Evolutionary conservation across 1,284 basidiomycete species (phyloP), one percentile per base, ranked within the genome.

Genomic region (Ceratobasidium sp.): DNA sequence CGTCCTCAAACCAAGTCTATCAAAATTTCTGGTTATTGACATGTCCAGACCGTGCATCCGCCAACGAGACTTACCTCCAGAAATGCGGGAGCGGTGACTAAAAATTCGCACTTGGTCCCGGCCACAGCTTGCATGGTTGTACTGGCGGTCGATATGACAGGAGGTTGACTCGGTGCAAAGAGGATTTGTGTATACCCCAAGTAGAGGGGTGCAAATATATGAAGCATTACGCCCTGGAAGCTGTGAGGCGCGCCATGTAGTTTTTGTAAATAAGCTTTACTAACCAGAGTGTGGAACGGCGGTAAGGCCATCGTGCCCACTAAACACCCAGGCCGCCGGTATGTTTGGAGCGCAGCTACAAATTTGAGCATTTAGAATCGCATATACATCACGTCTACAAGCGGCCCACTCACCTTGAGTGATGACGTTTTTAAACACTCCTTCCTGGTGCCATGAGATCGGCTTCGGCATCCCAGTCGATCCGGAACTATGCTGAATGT

Each of bases 1-100:
- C 35, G 38, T 80, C 69, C 23, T 65, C 23, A 2, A 59, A 44
- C 80, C 80, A 81, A 16, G 54, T 67, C 79, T 79, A 41, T n/a
- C 1, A 16, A 55, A 18, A 20, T 20, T 7, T 3, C 50, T 20
- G 20, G 6, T 10, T 12, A 14, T 33, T 27, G 38, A 14, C 18
- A 5, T 33, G 18, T 41, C 0, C 30, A 12, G 16, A 12, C 8
- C 4, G 6, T 3, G 41, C 33, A 8, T 41, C n/a, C 1, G 3
- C 18, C 46, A 3, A n/a, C 8, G 8, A 16, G 7, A 73, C 77
- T 46, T 50, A 71, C 79, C 67, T 80, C 80, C 0, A 77, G 46
- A 57, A 79, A 78, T 10, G 52, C 69, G 1, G 80, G 80, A 2
- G 79, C 68, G 54, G 77, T 50, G 20, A 80, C 35, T 0, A 78